Evolutionary conservation across 192 early-diverging fungal genomes (phyloP).

Genomic region (Lunasporangiospora selenospora): DNA sequence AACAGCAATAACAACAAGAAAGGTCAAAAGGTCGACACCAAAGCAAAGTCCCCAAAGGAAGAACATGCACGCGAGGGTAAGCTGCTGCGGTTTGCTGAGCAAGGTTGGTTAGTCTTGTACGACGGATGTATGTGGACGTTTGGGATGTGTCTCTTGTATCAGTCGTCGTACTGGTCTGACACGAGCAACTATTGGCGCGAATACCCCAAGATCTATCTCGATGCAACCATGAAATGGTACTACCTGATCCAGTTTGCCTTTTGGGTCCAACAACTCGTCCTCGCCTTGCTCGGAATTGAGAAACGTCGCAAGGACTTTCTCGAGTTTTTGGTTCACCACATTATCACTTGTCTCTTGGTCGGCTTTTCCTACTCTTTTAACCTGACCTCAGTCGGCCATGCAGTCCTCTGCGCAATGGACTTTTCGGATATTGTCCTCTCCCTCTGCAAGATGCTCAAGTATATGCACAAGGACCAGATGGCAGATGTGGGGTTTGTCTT

Average conservation of each 20-base stretch:
- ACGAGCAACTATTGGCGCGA: slow-evolving; percentile 61
- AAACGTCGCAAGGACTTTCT: slow-evolving; percentile 65
- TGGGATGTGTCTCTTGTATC: slow-evolving; percentile 68
- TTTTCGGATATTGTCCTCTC: slow-evolving; percentile 64
- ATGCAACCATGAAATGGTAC: slow-evolving; percentile 61
- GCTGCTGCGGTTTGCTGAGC: slow-evolving; percentile 68
- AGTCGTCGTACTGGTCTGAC: slow-evolving; percentile 64
- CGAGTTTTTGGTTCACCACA: slow-evolving; percentile 67
- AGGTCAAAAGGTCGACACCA: neutral
- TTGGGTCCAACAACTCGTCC: slow-evolving; percentile 70
- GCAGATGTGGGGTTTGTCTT: slow-evolving; percentile 71
- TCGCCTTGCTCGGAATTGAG: slow-evolving; percentile 64
- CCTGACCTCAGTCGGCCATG: slow-evolving; percentile 67
- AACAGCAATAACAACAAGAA: slow-evolving; percentile 14
- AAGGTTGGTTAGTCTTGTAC: slow-evolving; percentile 75
- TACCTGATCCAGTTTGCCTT: slow-evolving; percentile 66
- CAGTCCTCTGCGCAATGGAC: slow-evolving; percentile 69
- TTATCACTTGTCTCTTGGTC: slow-evolving; percentile 65
- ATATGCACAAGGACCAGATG: slow-evolving; percentile 58
- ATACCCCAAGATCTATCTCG: slow-evolving; percentile 57
- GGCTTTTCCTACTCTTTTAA: slow-evolving; percentile 63
- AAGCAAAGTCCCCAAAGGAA: slow-evolving; percentile 9
- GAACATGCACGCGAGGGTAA: slow-evolving; percentile 41
- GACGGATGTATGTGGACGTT: slow-evolving; percentile 69
- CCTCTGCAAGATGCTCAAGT: slow-evolving; percentile 79